Conservation (phyloP, 176 grass and related monocot genomes). For the Saccharum officinarum region DNA sequence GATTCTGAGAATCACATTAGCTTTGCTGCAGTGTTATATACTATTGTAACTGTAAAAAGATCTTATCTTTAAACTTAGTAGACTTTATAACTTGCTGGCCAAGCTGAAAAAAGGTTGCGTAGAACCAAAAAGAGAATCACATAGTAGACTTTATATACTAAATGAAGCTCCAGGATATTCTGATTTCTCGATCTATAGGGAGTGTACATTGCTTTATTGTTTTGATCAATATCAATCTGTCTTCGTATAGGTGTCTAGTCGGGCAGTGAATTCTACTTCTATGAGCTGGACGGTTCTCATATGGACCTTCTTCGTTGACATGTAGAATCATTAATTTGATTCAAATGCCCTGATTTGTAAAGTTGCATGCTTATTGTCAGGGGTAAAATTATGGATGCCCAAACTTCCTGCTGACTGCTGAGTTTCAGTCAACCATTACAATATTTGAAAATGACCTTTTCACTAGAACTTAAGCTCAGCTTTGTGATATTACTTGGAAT, state of each 20-base stretch:
- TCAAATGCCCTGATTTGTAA: not conserved
- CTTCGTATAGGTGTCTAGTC: not conserved
- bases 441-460: slow-evolving; percentile 6
- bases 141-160: no score
- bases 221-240: not conserved
- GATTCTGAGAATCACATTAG: not conserved
- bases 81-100: not conserved
- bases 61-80: not conserved
- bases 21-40: not conserved
- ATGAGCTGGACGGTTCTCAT: not conserved
- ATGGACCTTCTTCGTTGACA: no score
- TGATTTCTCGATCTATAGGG: not conserved
- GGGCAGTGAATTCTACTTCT: not conserved
- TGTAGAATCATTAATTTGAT: not conserved
- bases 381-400: not conserved
- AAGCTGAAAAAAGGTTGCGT: not conserved
- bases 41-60: not conserved
- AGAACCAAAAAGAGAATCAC: not conserved
- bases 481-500: slow-evolving; percentile 6
- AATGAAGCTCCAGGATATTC: slow-evolving; percentile 6
- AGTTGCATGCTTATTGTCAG: not conserved
- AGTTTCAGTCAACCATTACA: not conserved
- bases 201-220: slow-evolving; percentile 1
- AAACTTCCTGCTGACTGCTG: not conserved
- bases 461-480: not conserved